These are phyloP conservation scores for Xylariaceae sp. DNA, from an alignment of 2,329 filamentous ascomycete species.

Conservation along the genomic window DNA sequence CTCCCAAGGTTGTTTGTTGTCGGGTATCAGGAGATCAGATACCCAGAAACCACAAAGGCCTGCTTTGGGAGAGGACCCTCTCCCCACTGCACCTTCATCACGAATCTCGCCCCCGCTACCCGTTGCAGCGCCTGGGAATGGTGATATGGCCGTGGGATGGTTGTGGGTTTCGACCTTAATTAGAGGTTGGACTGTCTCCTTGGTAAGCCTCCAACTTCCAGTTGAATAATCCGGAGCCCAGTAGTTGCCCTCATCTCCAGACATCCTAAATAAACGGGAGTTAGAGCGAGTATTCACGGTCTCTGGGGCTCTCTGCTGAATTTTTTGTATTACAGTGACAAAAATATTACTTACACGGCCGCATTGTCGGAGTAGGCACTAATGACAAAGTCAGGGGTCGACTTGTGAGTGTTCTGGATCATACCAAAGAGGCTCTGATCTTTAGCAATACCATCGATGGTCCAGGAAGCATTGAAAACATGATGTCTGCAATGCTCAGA, in stretches of 20 bases:
- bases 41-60: conserved; percentile 92
- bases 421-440: conserved; percentile 84
- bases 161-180: conserved; percentile 91
- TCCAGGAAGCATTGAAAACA: conserved; percentile 91
- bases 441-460: conserved; percentile 82
- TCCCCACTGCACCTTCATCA: conserved; percentile 89
- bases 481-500: conserved; percentile 69
- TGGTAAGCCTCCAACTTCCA: conserved; percentile 83
- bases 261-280: conserved; percentile 41
- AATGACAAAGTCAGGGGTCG: conserved; percentile 75
- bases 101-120: conserved; percentile 82
- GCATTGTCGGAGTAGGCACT: conserved; percentile 98
- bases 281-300: not conserved
- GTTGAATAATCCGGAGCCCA: conserved; percentile 89
- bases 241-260: conserved; percentile 70
- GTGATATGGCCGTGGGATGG: conserved; percentile 37
- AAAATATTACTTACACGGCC: conserved; percentile 59
- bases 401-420: conserved; percentile 93
- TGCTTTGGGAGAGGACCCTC: conserved; percentile 90
- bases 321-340: not conserved
- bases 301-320: not conserved
- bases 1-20: conserved; percentile 81
- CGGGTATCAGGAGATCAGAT: conserved; percentile 88
- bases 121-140: conserved; percentile 78
- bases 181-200: conserved; percentile 83